Conservation (phyloP, 768 basidiomycete species). For the Dendrothele bispora region DNA sequence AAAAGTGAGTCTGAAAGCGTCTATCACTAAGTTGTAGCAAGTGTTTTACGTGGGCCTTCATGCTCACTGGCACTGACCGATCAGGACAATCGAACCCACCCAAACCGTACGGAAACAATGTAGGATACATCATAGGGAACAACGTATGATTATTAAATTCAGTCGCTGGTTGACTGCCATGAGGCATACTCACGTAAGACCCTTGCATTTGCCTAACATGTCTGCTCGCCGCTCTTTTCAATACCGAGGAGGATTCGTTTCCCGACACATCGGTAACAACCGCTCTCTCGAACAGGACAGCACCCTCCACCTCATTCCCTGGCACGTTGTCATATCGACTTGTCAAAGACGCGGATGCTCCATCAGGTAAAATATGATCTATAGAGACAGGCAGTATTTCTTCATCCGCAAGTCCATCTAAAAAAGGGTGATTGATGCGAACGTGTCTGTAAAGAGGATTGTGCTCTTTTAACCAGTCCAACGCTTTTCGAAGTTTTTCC, state of each 20-base stretch:
- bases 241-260: constrained; percentile 19
- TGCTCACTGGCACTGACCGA: constrained; percentile 15
- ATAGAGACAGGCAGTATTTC: constrained; percentile 25
- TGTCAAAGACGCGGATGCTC: constrained; percentile 5
- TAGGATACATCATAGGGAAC: constrained; percentile 41
- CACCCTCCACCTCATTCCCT: background rate
- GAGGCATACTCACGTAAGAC: constrained; percentile 26
- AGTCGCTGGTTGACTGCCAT: constrained; percentile 27
- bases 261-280: constrained; percentile 31
- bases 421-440: constrained; percentile 23
- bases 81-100: constrained; percentile 38
- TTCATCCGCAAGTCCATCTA: constrained; percentile 14
- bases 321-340: constrained; percentile 15
- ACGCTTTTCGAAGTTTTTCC: too few relatives aligned
- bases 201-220: constrained; percentile 29
- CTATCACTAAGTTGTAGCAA: constrained; percentile 27
- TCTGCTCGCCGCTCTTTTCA: too few relatives aligned
- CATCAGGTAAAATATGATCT: constrained; percentile 21
- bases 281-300: constrained; percentile 18
- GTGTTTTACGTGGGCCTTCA: constrained; percentile 34
- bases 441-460: constrained; percentile 34
- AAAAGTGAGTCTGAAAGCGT: too few relatives aligned
- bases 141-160: constrained; percentile 34
- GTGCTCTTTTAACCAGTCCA: constrained; percentile 33
- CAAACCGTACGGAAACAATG: constrained; percentile 40